Conservation (phyloP, 495 filamentous ascomycete genomes). For the Penicillium canariense region DNA sequence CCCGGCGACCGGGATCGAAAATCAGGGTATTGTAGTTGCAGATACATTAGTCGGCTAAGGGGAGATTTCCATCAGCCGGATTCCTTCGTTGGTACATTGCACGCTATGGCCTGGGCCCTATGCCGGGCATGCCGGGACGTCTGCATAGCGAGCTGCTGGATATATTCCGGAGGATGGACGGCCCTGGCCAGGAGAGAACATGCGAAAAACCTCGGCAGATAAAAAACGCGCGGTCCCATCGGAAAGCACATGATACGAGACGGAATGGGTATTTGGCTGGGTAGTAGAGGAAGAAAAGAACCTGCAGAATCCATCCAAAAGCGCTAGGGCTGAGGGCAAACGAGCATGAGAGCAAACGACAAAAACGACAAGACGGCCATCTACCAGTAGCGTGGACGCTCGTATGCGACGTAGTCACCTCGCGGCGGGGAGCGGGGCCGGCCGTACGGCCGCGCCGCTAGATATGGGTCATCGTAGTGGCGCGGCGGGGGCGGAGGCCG, state of each 20-base stretch:
- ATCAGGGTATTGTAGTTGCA: background rate
- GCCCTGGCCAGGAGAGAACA: constrained; percentile 9
- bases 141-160: background rate
- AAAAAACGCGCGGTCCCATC: constrained; percentile 21
- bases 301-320: background rate
- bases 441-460: constrained; percentile 41
- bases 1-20: background rate
- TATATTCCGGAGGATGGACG: background rate
- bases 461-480: constrained; percentile 49
- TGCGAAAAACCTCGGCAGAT: constrained; percentile 20
- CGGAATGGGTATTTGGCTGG: constrained; percentile 26
- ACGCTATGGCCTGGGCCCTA: background rate
- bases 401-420: constrained; percentile 43
- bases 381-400: constrained; percentile 50
- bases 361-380: background rate
- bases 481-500: constrained; percentile 43
- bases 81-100: background rate
- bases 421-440: constrained; percentile 45
- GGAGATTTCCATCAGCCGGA: background rate
- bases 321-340: background rate
- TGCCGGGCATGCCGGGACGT: background rate
- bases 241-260: constrained; percentile 19
- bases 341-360: constrained; percentile 2
- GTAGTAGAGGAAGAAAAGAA: constrained; percentile 7
- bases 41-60: background rate